These are phyloP conservation scores for Coemansia sp. DNA, from an alignment of 192 early-diverging fungal genomes.

Conservation along the genomic window DNA sequence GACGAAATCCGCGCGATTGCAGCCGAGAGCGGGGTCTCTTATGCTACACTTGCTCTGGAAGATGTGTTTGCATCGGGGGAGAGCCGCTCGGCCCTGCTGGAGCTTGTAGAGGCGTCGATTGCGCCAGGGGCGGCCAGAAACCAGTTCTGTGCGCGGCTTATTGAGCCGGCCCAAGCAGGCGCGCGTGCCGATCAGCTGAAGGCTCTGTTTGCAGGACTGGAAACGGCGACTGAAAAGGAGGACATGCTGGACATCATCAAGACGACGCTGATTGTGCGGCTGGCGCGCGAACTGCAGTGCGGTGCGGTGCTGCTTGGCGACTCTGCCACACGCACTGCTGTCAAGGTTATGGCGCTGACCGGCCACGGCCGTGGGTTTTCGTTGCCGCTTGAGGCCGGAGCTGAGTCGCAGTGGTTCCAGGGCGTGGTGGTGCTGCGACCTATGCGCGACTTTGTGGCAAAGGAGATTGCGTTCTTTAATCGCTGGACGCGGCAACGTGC, in stretches of 20 bases:
- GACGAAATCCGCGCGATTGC: constrained; percentile 44
- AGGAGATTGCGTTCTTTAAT: constrained; percentile 77
- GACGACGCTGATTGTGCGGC: constrained; percentile 53
- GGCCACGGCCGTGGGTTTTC: constrained; percentile 86
- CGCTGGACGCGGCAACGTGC: constrained; percentile 42
- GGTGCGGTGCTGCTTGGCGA: constrained; percentile 68
- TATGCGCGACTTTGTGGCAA: constrained; percentile 75
- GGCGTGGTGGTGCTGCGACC: constrained; percentile 66
- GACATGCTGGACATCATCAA: constrained; percentile 68
- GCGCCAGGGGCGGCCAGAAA: constrained; percentile 11
- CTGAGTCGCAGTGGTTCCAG: constrained; percentile 56
- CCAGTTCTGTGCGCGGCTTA: constrained; percentile 20
- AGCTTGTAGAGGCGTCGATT: constrained; percentile 12
- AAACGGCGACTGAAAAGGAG: constrained; percentile 66
- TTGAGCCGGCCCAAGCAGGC: background rate
- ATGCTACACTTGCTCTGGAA: constrained; percentile 58
- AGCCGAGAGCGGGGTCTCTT: constrained; percentile 36
- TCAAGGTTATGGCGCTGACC: constrained; percentile 71
- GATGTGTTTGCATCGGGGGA: constrained; percentile 55
- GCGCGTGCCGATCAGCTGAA: constrained; percentile 45
- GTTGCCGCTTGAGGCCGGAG: constrained; percentile 71
- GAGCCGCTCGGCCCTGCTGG: constrained; percentile 6
- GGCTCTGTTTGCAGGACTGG: constrained; percentile 55
- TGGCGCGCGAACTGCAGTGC: constrained; percentile 56
- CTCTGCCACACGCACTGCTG: constrained; percentile 75